Evolutionary conservation across 1,139 yeast genomes (phyloP), one percentile per base, ranked within the genome.

Genomic region (Pichia kudriavzevii): DNA sequence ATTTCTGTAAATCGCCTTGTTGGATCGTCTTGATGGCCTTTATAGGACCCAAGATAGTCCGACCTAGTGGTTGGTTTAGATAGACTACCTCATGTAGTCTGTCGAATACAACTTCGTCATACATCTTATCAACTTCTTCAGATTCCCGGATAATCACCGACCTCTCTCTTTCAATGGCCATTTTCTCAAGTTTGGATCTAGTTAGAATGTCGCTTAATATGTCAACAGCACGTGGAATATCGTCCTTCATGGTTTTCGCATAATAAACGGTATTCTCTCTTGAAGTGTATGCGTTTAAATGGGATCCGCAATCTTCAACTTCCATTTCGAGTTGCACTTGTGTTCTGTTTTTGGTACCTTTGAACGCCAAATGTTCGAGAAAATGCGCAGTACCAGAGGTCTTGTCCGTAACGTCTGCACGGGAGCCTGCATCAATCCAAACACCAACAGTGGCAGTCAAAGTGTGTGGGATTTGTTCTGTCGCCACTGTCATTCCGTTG

Each of bases 81-180:
- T 75, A 91, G 7, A 95, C 88, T 21, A 88, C 85, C 28, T 94
- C 85, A 62, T 91, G 99, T 40, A 91, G 67, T 60, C 93, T 94
- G 61, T 91, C 99, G 60, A 93, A 93, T 11, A 93, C 95, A 30
- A 91, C 97, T 60, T 91, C 99, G 58, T 91, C 98, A 56, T 84
- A 83, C 93, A 85, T 87, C 63, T 88, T 91, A 59, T 88, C 97
- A 40, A 91, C 97, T 61, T 91, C 98, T 59, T 93, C 98, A 50
- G 93, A 77, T 61, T 91, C 99, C 56, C 96, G 82, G 44, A 91
- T 75, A 45, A 91, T 91, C 26, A 91, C 99, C 46, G 91, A 94
- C 49, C 97, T 75, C 63, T 91, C 99, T 50, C 91, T 81, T 59
- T 91, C 96, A 41, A 91, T 82, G 24, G 98, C 96, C 39, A 69